Base-by-base conservation (phyloP, 495 filamentous ascomycete species). In the Umbilicaria muhlenbergii region DNA sequence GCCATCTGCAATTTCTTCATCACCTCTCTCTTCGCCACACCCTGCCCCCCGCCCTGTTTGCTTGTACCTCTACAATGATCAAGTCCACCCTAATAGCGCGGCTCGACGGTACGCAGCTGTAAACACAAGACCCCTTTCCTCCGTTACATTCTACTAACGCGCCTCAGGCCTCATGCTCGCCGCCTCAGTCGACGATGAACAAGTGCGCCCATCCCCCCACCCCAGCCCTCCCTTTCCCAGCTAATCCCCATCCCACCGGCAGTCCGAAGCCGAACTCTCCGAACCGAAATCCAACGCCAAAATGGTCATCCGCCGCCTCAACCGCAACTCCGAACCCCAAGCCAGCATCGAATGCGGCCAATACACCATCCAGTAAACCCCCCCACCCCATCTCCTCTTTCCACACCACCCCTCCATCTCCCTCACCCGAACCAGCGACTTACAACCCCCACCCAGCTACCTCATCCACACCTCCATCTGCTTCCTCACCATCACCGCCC, bases 41-140 rank as follows among this genome's bases (percentile, higher is more conserved):
- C 24, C 24, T 28, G 8, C 24, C 24, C 5, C 24, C 24, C 8
- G 24, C 6, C 5, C 24, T 10, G 1, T 28, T 28, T 10, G 24
- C 3, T 28, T 28, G 24, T 6, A 6, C 24, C 8, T 28, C 5
- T 14, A 74, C 55, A 31, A 95, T 95, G 91, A 89, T 96, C 50
- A 81, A 80, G 63, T 92, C 87, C 58, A 98, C 91, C 35, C 84
- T 92, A 60, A 95, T 98, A 54, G 80, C 84, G 40, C 73, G 91
- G 59, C 70, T 98, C 42, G 91, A 98, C 65, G 89, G 89, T 94
- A 65, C 47, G 70, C 32, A 14, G 28, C 48, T 44, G 35, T 34
- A 39, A 32, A 21, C 39, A 17, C 21, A 19, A 15, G 13, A 36
- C 11, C 19, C 19, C 5, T 5, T 21, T 5, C 19, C 41, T 18